Base-by-base conservation (phyloP, 225 moss, liverwort and hornwort species). In the Bryum argenteum region DNA sequence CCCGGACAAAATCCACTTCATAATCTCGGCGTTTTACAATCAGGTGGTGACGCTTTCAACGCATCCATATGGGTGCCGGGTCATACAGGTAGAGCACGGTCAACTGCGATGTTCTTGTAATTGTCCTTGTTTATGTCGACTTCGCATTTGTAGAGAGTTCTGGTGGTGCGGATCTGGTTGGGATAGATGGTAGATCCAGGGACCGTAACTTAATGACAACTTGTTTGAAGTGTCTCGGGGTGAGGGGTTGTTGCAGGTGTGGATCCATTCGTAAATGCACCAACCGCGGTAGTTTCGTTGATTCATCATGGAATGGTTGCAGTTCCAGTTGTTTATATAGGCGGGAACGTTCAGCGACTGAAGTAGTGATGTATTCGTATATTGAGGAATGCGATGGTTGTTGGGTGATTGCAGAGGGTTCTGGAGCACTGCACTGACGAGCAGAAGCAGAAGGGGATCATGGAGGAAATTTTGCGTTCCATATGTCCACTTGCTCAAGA, bases 31-130 rank as follows among this genome's bases (percentile, higher is more conserved):
- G 43, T 95, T 95, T 71, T 91, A 95, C 76, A 89, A 86, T 50
- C 90, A 95, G 82, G 95, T 95, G 71, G 87, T 95, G 70, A 84
- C 89, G 65, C 83, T 95, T 51, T 95, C 95, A 10, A 91, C 92
- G 20, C 95, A 95, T 80, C 95, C 95, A 56, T 95, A 95, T 56
- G 95, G 95, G 58, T 95, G 95, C 74, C 89, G 95, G 9, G 95
- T 95, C 47, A 95, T 95, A 2, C 92, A 92, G 91, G 95, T 95
- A 58, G 8, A 37, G 51, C 16, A 0, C 58, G 0, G 20, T 23
- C 8, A 6, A 10, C 5, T 43, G 1, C 3, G 33, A 1, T 23
- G 3, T 23, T 9, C 15, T 22, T 48, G 0, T 2, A 39, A 11
- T 9, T 6, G 38, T 1, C n/a, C 41, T 41, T 37, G 58, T 26